These are phyloP conservation scores for Conidiobolus coronatus DNA, from an alignment of 371 early-diverging fungal genomes.

Conservation along the genomic window DNA sequence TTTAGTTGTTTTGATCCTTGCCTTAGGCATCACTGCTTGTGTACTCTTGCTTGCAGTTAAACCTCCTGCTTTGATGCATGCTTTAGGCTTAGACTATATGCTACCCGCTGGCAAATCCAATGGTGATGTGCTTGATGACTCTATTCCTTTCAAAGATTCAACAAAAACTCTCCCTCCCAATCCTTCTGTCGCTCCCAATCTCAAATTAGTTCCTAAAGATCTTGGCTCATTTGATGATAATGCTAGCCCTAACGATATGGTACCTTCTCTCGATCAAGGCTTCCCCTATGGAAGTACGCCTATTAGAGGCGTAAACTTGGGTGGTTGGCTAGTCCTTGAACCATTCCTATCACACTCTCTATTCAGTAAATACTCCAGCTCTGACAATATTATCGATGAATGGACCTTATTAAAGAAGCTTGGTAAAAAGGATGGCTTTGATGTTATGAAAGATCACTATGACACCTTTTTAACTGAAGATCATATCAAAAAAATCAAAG, in stretches of 20 bases:
- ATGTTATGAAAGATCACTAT: slow-evolving; percentile 14
- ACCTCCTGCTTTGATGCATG: no score
- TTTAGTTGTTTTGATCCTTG: no score
- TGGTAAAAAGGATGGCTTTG: slow-evolving; percentile 10
- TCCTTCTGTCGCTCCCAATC: no score
- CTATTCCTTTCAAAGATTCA: no score
- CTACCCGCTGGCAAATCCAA: no score
- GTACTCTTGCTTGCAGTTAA: no score
- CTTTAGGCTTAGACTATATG: no score
- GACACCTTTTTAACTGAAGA: slow-evolving; percentile 19
- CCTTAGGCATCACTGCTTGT: no score
- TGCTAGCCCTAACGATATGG: slow-evolving; percentile 5
- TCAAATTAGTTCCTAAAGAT: no score
- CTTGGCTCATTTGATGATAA: no score
- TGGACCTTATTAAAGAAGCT: slow-evolving; percentile 17
- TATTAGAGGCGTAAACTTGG: slow-evolving; percentile 33
- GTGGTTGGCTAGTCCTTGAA: slow-evolving; percentile 37
- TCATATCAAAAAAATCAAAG: slow-evolving; percentile 13
- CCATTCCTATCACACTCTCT: slow-evolving; percentile 17
- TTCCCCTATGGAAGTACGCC: slow-evolving; percentile 11
- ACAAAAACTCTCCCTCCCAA: no score
- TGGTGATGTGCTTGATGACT: no score
- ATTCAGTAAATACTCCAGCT: slow-evolving; percentile 10
- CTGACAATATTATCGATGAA: slow-evolving; percentile 17
- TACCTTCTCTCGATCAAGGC: slow-evolving; percentile 8